Conservation (phyloP, 176 grass and related monocot genomes). For the Dactylis glomerata region DNA sequence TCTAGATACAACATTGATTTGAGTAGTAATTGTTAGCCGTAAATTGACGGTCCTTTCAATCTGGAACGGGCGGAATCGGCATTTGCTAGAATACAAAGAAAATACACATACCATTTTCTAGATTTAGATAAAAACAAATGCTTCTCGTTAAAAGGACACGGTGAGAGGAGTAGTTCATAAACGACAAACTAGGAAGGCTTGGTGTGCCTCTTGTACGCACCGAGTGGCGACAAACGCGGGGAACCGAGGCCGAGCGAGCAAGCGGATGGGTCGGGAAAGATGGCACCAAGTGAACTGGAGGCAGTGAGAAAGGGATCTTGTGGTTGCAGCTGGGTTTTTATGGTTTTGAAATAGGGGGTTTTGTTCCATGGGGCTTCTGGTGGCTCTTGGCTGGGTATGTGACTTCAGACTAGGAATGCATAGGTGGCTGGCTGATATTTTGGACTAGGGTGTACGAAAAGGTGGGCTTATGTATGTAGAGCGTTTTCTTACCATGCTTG, state of each 20-base stretch:
- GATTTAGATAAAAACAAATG: too few species aligned
- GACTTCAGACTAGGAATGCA: background rate
- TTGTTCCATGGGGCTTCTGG: too few species aligned
- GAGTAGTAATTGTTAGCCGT: too few species aligned
- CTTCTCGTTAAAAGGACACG: too few species aligned
- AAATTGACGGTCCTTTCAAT: too few species aligned
- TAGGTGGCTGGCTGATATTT: background rate
- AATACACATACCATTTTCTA: too few species aligned
- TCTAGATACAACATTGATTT: too few species aligned
- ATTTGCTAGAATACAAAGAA: too few species aligned
- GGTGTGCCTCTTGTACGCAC: slow-evolving; percentile 24
- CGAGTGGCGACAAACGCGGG: background rate
- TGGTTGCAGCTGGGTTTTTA: background rate
- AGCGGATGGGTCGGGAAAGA: too few species aligned
- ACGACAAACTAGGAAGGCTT: slow-evolving; percentile 22
- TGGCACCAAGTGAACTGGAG: too few species aligned
- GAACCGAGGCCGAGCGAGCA: background rate
- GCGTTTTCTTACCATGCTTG: background rate
- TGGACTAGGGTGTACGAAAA: background rate
- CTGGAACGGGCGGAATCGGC: too few species aligned
- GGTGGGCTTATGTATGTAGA: background rate
- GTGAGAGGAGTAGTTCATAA: slow-evolving; percentile 14
- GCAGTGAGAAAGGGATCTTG: too few species aligned
- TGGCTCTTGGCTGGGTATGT: slow-evolving; percentile 3
- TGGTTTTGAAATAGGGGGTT: slow-evolving; percentile 20